These are phyloP conservation scores for Marasmius fiardii DNA, from an alignment of 1,284 basidiomycete genomes.

Conservation along the genomic window DNA sequence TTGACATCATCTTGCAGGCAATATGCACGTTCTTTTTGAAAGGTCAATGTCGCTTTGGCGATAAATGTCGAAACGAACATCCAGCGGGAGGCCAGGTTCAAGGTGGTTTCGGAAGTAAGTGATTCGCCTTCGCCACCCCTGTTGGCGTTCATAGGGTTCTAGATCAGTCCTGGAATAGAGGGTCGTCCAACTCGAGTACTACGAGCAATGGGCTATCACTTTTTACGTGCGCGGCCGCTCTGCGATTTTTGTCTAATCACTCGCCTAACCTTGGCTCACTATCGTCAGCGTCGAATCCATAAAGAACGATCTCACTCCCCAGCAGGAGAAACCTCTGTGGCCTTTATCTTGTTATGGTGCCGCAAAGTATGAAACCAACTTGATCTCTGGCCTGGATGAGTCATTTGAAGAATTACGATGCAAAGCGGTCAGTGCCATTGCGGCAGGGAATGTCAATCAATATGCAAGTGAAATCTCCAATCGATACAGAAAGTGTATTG, in stretches of 20 bases:
- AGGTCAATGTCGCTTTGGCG: constrained; percentile 69
- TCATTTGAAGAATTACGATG: constrained; percentile 81
- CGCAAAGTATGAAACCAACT: constrained; percentile 70
- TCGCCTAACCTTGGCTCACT: neutral
- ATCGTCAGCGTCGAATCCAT: constrained; percentile 57
- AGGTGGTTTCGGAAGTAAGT: constrained; percentile 22
- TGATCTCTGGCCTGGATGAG: constrained; percentile 70
- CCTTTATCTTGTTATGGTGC: constrained; percentile 81
- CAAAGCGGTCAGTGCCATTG: constrained; percentile 59
- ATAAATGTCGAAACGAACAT: constrained; percentile 68
- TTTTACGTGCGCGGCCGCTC: constrained; percentile 21
- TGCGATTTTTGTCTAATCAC: constrained; percentile 1
- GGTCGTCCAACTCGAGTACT: neutral
- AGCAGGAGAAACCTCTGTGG: constrained; percentile 73
- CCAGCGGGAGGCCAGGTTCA: constrained; percentile 24
- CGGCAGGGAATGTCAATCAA: constrained; percentile 54
- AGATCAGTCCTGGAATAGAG: constrained; percentile 35
- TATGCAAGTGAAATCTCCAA: constrained; percentile 54
- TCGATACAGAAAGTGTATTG: constrained; percentile 7
- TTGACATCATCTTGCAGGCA: constrained; percentile 18
- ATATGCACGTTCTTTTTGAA: constrained; percentile 64
- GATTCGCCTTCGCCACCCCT: neutral
- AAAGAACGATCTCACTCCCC: constrained; percentile 53
- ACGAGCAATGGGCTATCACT: constrained; percentile 19
- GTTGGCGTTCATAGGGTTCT: neutral